Base-by-base conservation (phyloP, 108 stramenopile species). In the Schizochytrium sp. region DNA sequence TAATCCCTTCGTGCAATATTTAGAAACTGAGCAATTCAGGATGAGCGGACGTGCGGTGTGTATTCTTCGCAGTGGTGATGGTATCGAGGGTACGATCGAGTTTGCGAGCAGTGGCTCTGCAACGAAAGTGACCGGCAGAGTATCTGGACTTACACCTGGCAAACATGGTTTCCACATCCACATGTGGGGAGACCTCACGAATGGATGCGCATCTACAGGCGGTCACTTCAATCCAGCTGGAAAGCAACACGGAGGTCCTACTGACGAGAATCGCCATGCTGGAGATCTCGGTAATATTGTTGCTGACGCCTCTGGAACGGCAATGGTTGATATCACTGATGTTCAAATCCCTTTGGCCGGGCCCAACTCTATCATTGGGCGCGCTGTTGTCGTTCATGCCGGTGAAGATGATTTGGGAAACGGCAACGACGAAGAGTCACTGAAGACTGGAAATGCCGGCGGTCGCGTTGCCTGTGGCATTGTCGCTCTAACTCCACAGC, bases 281-380 rank as follows among this genome's bases (percentile, higher is more conserved):
- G 76, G 76, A 5, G 76, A 83, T 53, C 76, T 83, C 45, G 76
- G 76, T 53, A 83, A 83, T 40, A 83, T 83, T 53, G 53, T 83
- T 28, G 76, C 76, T 28, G 76, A 83, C 53, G 50, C 10, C 45
- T n/a, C 38, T n/a, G 76, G 76, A 2, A 55, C n/a, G 47, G 76
- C 76, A 5, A 50, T 0, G 15, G 76, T 83, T 8, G 53, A 83
- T 40, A 49, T 83, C 28, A 83, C 53, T 1, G 76, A 83, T 53
- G 15, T 5, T n/a, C 53, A 55, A 10, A 83, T 83, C 3, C 76
- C 76, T n/a, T 40, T 83, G 7, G 53, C 28, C 7, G 76, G 76
- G 5, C 76, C 76, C 38, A 17, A 83, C 45, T 83, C 76, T 8
- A 83, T 83, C 47, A 55, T 83, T 42, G 76, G 76, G n/a, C 47